Evolutionary conservation across 176 grass and related monocot genomes (phyloP), one percentile per base, ranked within the genome.

Genomic region (Bromus sterilis): DNA sequence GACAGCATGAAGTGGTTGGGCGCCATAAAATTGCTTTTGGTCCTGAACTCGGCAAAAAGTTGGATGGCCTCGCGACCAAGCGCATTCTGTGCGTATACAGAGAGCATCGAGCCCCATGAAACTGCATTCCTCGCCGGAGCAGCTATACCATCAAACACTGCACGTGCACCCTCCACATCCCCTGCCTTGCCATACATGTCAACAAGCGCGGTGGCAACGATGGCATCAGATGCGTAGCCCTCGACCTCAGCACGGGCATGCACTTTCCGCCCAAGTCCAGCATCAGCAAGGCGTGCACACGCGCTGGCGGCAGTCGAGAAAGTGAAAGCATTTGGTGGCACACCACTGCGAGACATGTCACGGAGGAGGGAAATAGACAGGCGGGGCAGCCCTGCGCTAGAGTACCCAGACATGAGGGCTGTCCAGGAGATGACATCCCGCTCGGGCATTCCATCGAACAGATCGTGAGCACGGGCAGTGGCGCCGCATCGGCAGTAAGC

Each of bases 1-100:
- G 91, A 91, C 24, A 97, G 83, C 37, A 91, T 91, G 88, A 89
- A 97, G 41, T 93, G 91, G 77, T 93, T 97, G 25, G 88, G 88
- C 29, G 23, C 53, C 67, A 81, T 68, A 20, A 46, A 59, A 37
- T n/a, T 10, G 11, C 71, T 80, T 46, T 39, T 16, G 6, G 11
- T 66, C 76, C 74, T 76, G 71, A 93, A 84, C 31, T 77, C 44
- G 0, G 51, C 36, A 25, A 91, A 97, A 33, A 97, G 88, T 43
- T 34, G 41, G 18, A 97, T 82, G 3, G 91, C 85, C 44, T 89
- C 72, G 21, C 85, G 35, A 34, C 86, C 90, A 21, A 65, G 49
- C 37, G 88, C 83, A 66, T 97, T 97, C 62, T 93, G 93, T 10
- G 88, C 79, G 23, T 93, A 93, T 29, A 62, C 84, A 0, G 88